phyloP scores from a whole-genome alignment of 768 basidiomycete species.

The Leucogyrophana mollusca region DNA sequence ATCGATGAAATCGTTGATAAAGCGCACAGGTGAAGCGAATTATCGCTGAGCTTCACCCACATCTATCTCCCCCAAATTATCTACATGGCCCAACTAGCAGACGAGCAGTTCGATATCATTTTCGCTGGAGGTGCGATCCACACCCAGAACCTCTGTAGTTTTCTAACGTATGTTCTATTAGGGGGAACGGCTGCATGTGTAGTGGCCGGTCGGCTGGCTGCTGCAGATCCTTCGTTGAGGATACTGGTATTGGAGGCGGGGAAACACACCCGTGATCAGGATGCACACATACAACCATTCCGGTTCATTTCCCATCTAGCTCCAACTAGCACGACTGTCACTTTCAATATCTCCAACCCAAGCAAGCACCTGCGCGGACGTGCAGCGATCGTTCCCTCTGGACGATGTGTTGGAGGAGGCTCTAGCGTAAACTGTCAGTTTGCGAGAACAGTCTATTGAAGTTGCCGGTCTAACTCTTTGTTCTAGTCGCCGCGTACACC shows the following conservation, averaged over 20 bases:
- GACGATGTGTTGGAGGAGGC: constrained; percentile 24
- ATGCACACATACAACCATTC: constrained; percentile 15
- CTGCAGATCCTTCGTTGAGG: constrained; percentile 22
- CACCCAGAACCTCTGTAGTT: too few relatives aligned
- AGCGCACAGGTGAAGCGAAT: too few relatives aligned
- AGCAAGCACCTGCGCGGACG: constrained; percentile 14
- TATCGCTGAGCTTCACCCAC: too few relatives aligned
- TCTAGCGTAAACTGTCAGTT: constrained; percentile 20
- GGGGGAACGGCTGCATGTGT: constrained; percentile 9
- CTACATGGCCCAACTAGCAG: too few relatives aligned
- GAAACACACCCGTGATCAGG: constrained; percentile 17
- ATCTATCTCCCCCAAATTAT: too few relatives aligned
- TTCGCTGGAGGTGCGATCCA: too few relatives aligned
- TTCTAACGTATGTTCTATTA: too few relatives aligned
- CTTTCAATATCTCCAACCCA: constrained; percentile 10
- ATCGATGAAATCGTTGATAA: too few relatives aligned
- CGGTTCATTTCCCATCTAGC: constrained; percentile 15
- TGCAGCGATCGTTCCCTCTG: constrained; percentile 12
- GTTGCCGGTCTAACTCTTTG: background rate
- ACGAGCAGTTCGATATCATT: too few relatives aligned
- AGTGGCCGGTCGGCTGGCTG: constrained; percentile 23
- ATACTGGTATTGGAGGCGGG: constrained; percentile 27
- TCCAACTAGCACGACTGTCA: constrained; percentile 15
- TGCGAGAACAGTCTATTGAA: background rate
- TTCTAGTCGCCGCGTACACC: constrained; percentile 16